These are phyloP conservation scores for Beta macrorhiza DNA, from an alignment of 179 eudicot species.

Conservation along the genomic window DNA sequence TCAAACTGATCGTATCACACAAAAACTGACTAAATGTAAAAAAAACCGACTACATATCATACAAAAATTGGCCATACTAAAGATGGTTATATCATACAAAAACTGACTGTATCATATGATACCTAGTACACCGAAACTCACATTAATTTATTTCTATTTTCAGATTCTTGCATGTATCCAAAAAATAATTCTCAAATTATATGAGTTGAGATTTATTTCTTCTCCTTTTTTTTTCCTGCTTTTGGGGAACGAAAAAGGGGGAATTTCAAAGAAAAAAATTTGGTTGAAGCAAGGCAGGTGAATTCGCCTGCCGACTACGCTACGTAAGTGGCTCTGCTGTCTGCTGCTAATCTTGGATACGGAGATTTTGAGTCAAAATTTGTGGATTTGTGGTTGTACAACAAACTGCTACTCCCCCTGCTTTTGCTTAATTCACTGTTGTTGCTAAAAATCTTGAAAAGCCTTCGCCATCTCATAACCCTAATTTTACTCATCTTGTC, in stretches of 20 bases:
- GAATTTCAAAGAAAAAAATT: conserved; percentile 1
- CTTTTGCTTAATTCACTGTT: conserved; percentile 48
- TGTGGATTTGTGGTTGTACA: conserved; percentile 3
- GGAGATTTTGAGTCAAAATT: conserved; percentile 9
- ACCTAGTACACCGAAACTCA: too few relatives aligned
- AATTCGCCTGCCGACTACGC: conserved; percentile 33
- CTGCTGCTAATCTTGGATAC: conserved; percentile 15
- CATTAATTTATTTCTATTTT: neutral
- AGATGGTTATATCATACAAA: too few relatives aligned
- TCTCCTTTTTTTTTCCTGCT: neutral
- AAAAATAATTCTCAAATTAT: too few relatives aligned
- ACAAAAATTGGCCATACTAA: too few relatives aligned
- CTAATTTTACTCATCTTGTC: conserved; percentile 40
- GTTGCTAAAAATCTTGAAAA: conserved; percentile 18
- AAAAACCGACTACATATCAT: too few relatives aligned
- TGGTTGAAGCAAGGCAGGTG: neutral
- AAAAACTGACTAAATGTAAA: too few relatives aligned
- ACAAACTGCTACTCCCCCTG: neutral
- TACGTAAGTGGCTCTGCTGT: conserved; percentile 22
- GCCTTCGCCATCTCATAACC: conserved; percentile 14
- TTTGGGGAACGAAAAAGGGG: conserved; percentile 15
- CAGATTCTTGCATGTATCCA: too few relatives aligned
- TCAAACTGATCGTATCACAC: too few relatives aligned
- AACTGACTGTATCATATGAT: too few relatives aligned
- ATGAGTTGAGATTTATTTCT: too few relatives aligned